Base-by-base conservation (phyloP, 257 asterid genomes). In the Nicotiana otophora region DNA sequence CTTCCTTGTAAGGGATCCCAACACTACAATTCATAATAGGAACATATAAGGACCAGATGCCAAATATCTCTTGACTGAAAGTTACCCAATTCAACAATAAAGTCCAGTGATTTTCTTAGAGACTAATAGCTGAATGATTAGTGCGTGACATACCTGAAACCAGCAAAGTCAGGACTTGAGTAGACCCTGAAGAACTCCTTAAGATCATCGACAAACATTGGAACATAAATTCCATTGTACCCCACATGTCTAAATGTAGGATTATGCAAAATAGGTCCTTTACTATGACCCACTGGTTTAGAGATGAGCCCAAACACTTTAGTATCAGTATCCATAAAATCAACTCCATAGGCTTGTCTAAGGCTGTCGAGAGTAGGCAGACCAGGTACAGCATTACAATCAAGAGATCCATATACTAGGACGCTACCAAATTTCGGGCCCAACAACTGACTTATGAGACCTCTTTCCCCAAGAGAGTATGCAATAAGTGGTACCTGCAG, bases 1-100 rank as follows among this genome's bases (percentile, higher is more conserved):
- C 91, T 88, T 90, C 96, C 88, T 92, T 92, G 88, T 90, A 90
- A 10, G 96, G 96, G 60, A 92, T 89, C 58, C 96, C 94, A 10
- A 92, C 91, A 85, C 96, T 92, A 81, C 84, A 84, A 33, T 82
- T 79, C 75, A 77, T 48, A 51, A 70, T 77, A 57, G 54, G 83
- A 83, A 67, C 53, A 78, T 19, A 51, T 62, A 46, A 64, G 55
- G 60, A 65, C 83, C 66, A 53, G 16, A 46, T 26, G 8, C 10
- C 19, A 31, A 34, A 34, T 48, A 31, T 63, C 15, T 57, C 36
- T 39, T 2, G 23, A 58, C 55, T 54, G 23, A 34, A 79, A 54
- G 4, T 23, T 15, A 76, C 3, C 23, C 15, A 46, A 34, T 33
- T 30, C 72, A 34, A n/a, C 34, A 57, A 31, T 58, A 30, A 65